Conservation (phyloP, 208 protist species). For the Novymonas esmeraldas region DNA sequence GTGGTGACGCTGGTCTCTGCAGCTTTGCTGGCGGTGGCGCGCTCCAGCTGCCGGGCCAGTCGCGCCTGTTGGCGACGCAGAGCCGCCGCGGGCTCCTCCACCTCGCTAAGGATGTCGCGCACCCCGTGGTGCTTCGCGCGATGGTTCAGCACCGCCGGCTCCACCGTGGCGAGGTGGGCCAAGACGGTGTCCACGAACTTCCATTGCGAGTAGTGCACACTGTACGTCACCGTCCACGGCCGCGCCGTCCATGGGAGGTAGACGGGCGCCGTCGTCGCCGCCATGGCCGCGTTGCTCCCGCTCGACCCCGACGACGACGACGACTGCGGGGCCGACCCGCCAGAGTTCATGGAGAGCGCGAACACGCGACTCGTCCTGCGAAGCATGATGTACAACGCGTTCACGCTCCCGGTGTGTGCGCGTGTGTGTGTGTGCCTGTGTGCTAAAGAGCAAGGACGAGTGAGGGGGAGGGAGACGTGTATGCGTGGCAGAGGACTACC, state of each 20-base stretch:
- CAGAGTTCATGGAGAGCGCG: conserved; percentile 1
- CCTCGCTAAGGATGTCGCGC: conserved; percentile 49
- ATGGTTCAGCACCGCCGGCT: conserved; percentile 36
- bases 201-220: conserved; percentile 49
- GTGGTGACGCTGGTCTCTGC: neutral
- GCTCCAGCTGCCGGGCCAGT: conserved; percentile 4
- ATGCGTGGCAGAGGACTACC: too few species aligned
- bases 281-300: neutral
- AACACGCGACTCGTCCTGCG: neutral
- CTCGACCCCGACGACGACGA: too few species aligned
- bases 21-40: neutral
- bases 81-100: conserved; percentile 53
- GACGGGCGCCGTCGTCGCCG: conserved; percentile 10
- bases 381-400: conserved; percentile 19
- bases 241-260: conserved; percentile 72
- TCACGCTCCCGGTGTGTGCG: neutral
- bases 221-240: conserved; percentile 53
- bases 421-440: neutral
- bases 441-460: too few species aligned
- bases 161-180: conserved; percentile 42
- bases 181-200: conserved; percentile 62
- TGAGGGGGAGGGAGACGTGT: too few species aligned
- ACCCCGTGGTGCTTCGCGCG: conserved; percentile 41
- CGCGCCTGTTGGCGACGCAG: conserved; percentile 28
- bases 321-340: conserved; percentile 3